Evolutionary conservation across 2,329 filamentous ascomycete genomes (phyloP).

Genomic region (Botrytis pseudocinerea): DNA sequence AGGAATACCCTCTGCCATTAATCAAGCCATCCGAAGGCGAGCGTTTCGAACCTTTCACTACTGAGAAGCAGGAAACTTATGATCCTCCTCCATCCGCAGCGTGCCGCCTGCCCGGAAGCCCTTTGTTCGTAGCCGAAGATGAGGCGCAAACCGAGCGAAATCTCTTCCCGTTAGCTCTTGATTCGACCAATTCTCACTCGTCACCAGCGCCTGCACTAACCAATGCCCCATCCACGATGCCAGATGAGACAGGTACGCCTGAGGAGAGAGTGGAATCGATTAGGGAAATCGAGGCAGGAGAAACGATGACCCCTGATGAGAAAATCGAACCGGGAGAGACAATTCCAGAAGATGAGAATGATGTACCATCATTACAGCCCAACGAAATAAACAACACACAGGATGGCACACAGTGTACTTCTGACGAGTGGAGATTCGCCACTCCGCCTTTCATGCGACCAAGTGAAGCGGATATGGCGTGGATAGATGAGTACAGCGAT

Average conservation of each 20-base stretch:
- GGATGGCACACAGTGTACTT: fast-evolving
- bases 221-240: too few species aligned
- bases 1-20: neutral
- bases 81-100: neutral
- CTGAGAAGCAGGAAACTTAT: neutral
- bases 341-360: neutral
- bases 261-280: too few species aligned
- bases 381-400: neutral
- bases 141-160: neutral
- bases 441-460: neutral
- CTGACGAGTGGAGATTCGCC: neutral
- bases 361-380: neutral
- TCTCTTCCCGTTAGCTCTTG: neutral
- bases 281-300: too few species aligned
- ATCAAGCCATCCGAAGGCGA: neutral
- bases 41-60: neutral
- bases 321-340: neutral
- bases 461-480: neutral
- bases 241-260: neutral
- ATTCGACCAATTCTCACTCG: neutral
- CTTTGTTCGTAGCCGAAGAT: neutral
- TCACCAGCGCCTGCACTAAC: neutral
- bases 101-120: neutral
- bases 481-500: neutral
- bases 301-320: too few species aligned